Conservation (phyloP, 768 basidiomycete genomes). For the Termitomyces sp. region DNA sequence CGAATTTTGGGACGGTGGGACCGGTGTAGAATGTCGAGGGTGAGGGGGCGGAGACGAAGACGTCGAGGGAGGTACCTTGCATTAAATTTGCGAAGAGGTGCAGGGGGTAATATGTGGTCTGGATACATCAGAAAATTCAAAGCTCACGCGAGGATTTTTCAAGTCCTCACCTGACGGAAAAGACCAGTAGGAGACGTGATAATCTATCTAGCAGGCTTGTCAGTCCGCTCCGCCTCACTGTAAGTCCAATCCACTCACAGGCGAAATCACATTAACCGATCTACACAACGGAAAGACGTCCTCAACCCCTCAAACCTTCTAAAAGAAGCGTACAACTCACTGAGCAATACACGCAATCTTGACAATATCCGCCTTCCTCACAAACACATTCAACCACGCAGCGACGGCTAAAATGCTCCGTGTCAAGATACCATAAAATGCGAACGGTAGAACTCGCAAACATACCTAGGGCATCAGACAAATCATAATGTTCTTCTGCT, state of each 20-base stretch:
- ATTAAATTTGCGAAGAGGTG: constrained; percentile 55
- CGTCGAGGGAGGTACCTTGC: constrained; percentile 42
- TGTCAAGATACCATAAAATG: not conserved
- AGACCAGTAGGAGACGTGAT: constrained; percentile 46
- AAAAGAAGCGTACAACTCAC: constrained; percentile 26
- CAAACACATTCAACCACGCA: constrained; percentile 59
- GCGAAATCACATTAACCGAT: constrained; percentile 47
- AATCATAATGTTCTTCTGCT: constrained; percentile 52
- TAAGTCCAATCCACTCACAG: constrained; percentile 24
- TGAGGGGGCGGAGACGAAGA: constrained; percentile 32
- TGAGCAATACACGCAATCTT: constrained; percentile 64
- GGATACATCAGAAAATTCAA: not conserved
- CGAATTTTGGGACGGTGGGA: constrained; percentile 50
- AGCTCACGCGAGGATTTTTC: too few species aligned
- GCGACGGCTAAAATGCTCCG: constrained; percentile 41
- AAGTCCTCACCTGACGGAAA: constrained; percentile 27
- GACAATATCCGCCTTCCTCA: constrained; percentile 55
- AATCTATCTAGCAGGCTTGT: constrained; percentile 20
- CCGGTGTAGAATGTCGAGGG: constrained; percentile 30
- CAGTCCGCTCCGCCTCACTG: not conserved
- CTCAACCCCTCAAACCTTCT: not conserved
- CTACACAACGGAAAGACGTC: constrained; percentile 12
- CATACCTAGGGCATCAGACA: constrained; percentile 46
- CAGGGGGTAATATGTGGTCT: constrained; percentile 52
- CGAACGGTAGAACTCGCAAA: not conserved